Percentiles rank a stretch among this genome's conserved stretches.
Evolutionary conservation across 352 stramenopile species (phyloP).

Genomic region (Pilasporangium apinafurcum): DNA sequence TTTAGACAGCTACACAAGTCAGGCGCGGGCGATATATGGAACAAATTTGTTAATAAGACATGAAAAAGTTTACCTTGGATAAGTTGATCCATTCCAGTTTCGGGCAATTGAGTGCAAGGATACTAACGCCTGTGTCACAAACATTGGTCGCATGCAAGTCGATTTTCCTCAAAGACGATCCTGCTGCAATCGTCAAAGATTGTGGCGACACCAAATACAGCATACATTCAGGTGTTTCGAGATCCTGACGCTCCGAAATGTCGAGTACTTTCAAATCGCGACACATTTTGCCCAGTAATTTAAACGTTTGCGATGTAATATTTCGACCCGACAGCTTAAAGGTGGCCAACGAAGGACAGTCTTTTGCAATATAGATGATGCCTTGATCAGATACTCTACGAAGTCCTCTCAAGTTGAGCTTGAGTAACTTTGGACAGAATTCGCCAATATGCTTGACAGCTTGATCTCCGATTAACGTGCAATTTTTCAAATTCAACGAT

Average conservation of each 20-base stretch:
- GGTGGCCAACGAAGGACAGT: constrained; percentile 23
- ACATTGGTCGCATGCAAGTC: constrained; percentile 49
- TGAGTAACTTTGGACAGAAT: constrained; percentile 25
- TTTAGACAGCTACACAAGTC: neutral
- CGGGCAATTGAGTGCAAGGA: constrained; percentile 36
- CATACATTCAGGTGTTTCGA: constrained; percentile 42
- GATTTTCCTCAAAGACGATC: constrained; percentile 12
- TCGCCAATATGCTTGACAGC: constrained; percentile 23
- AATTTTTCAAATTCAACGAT: constrained; percentile 55
- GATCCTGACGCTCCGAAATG: constrained; percentile 32
- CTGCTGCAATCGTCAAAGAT: constrained; percentile 3
- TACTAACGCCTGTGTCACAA: constrained; percentile 50
- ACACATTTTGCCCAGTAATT: constrained; percentile 49
- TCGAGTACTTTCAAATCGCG: constrained; percentile 30
- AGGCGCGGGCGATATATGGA: no score
- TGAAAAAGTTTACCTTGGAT: constrained; percentile 28
- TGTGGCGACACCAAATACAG: constrained; percentile 13
- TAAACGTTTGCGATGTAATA: constrained; percentile 39
- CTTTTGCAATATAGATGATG: constrained; percentile 36
- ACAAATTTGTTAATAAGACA: neutral
- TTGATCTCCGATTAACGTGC: constrained; percentile 32
- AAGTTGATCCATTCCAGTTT: constrained; percentile 43
- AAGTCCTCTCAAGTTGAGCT: constrained; percentile 48
- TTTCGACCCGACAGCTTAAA: constrained; percentile 50
- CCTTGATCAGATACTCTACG: constrained; percentile 52